A percentile compares a stretch with the other conserved stretches of the same genome.
These are phyloP conservation scores for Thuidium tamariscinum DNA, from an alignment of 225 moss, liverwort and hornwort species.

Conservation along the genomic window DNA sequence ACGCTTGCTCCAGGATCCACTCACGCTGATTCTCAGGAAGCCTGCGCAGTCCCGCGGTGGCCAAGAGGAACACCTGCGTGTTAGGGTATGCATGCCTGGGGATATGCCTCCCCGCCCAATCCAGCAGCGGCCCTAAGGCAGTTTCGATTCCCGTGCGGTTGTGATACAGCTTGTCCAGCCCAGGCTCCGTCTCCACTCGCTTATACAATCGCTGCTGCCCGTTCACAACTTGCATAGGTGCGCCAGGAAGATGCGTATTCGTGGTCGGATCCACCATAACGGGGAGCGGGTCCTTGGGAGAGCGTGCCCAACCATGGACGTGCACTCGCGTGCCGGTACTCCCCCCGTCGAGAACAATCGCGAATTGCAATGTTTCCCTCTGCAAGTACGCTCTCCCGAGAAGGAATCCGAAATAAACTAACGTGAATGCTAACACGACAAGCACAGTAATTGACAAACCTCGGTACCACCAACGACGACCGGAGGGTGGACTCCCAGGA, in stretches of 20 bases:
- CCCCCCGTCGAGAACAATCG: slow-evolving; percentile 87
- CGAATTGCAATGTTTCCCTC: slow-evolving; percentile 61
- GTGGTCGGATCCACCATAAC: slow-evolving; percentile 74
- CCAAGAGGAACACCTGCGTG: slow-evolving; percentile 79
- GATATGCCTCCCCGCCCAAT: slow-evolving; percentile 83
- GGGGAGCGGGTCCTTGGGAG: slow-evolving; percentile 62
- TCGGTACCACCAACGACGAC: slow-evolving; percentile 33
- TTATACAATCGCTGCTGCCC: slow-evolving; percentile 75
- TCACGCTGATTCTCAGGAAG: slow-evolving; percentile 43
- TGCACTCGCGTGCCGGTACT: slow-evolving; percentile 88
- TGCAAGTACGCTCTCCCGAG: slow-evolving; percentile 35
- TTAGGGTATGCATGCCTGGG: slow-evolving; percentile 54
- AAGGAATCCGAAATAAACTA: slow-evolving; percentile 50
- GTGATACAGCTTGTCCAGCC: slow-evolving; percentile 66
- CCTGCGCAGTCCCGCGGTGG: slow-evolving; percentile 84
- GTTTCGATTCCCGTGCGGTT: slow-evolving; percentile 64
- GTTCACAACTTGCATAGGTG: slow-evolving; percentile 37
- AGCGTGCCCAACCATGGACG: slow-evolving; percentile 90
- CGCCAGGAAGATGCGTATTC: slow-evolving; percentile 24
- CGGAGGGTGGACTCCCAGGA: slow-evolving; percentile 12
- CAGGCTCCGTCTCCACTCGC: slow-evolving; percentile 95
- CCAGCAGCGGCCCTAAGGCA: slow-evolving; percentile 58
- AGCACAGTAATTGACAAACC: slow-evolving; percentile 28
- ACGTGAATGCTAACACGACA: slow-evolving; percentile 18
- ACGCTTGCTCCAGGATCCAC: slow-evolving; percentile 83